Evolutionary conservation across 768 basidiomycete genomes (phyloP).

Genomic region (Tremella fuciformis): DNA sequence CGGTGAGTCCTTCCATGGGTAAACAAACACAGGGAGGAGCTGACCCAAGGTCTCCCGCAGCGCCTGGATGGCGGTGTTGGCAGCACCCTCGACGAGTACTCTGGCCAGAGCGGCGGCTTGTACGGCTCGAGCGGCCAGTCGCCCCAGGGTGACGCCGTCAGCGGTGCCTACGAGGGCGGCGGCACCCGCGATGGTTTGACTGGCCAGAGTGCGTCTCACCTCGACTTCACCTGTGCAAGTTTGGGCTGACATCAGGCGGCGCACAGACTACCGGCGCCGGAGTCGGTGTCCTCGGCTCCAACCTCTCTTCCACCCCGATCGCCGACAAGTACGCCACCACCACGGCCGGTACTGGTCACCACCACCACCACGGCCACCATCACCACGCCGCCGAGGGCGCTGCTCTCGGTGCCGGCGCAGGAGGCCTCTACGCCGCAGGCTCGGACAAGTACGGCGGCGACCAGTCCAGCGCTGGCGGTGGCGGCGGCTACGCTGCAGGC

Average conservation of each 20-base stretch:
- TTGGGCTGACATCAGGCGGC: constrained; percentile 20
- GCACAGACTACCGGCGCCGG: constrained; percentile 38
- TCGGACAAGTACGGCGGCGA: too few species aligned
- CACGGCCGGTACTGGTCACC: neutral
- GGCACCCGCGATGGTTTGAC: constrained; percentile 35
- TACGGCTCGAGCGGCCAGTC: neutral
- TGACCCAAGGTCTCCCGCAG: constrained; percentile 7
- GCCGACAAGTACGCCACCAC: constrained; percentile 5
- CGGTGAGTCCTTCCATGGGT: constrained; percentile 21
- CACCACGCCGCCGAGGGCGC: too few species aligned
- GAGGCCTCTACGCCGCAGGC: too few species aligned
- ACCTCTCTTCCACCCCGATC: constrained; percentile 10
- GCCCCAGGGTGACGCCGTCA: constrained; percentile 19
- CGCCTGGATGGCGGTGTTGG: constrained; percentile 14
- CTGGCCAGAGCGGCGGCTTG: neutral
- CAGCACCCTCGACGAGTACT: constrained; percentile 19
- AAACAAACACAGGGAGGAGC: too few species aligned
- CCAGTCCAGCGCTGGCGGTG: too few species aligned
- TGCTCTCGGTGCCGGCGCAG: too few species aligned
- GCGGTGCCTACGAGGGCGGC: constrained; percentile 39
- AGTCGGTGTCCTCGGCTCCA: constrained; percentile 36
- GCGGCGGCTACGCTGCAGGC: too few species aligned
- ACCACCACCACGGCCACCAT: too few species aligned
- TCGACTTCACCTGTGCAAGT: neutral
- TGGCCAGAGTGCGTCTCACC: constrained; percentile 37